A percentile compares a stretch with the other conserved stretches of the same genome.
phyloP scores from a whole-genome alignment of 371 early-diverging fungal species.

The Sporodiniella umbellata region DNA sequence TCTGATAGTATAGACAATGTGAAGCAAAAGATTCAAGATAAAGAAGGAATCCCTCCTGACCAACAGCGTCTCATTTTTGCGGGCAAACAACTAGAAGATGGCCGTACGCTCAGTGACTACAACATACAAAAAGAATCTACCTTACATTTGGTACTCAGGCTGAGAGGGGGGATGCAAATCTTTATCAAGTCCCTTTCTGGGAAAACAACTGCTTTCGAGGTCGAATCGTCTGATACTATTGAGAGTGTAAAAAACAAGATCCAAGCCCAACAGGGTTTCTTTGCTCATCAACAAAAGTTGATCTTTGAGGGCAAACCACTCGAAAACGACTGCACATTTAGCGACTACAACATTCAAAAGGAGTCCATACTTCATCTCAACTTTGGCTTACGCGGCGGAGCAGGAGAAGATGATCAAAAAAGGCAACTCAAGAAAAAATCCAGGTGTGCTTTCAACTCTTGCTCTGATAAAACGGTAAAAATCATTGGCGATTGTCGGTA shows the following conservation, averaged over 20 bases:
- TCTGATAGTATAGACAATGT: constrained; percentile 87
- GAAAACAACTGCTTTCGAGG: constrained; percentile 88
- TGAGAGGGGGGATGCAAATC: constrained; percentile 82
- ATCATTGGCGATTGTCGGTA: constrained; percentile 53
- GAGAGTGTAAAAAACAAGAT: constrained; percentile 92
- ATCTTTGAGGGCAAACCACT: constrained; percentile 98
- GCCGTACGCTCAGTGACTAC: constrained; percentile 76
- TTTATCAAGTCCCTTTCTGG: constrained; percentile 81
- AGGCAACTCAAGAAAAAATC: constrained; percentile 18
- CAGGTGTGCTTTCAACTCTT: constrained; percentile 36
- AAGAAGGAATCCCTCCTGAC: constrained; percentile 97
- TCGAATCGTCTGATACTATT: constrained; percentile 86
- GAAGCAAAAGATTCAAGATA: constrained; percentile 93
- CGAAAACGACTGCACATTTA: constrained; percentile 85
- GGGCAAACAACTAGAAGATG: constrained; percentile 98
- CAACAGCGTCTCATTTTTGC: constrained; percentile 99
- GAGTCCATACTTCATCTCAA: constrained; percentile 51
- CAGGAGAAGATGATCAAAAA: neutral
- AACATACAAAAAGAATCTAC: constrained; percentile 92
- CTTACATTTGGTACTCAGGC: constrained; percentile 92
- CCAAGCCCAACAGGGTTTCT: constrained; percentile 87
- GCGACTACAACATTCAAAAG: constrained; percentile 89
- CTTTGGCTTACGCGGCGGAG: constrained; percentile 14
- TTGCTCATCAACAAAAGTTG: constrained; percentile 87
- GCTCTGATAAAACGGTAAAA: constrained; percentile 39